These are phyloP conservation scores for Pleurozium schreberi DNA, from an alignment of 225 moss, liverwort and hornwort species.

Conservation along the genomic window DNA sequence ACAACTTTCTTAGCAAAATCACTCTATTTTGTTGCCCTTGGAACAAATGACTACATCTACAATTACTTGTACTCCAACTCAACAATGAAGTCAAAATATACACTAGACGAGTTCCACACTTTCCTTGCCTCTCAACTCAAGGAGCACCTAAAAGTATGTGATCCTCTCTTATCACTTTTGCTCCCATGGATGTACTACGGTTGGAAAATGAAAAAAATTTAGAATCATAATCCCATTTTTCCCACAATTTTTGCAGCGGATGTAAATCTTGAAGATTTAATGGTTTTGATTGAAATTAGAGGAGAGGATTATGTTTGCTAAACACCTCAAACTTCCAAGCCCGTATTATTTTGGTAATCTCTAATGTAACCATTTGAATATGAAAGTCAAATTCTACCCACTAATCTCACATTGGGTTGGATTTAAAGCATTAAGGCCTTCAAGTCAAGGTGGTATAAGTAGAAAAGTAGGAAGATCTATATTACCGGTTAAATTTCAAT, in stretches of 20 bases:
- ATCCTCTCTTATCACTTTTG: rapidly evolving
- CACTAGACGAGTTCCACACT: constrained; percentile 11
- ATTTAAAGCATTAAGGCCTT: too few relatives aligned
- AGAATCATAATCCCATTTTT: neutral
- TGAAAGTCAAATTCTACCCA: neutral
- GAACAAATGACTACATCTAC: constrained; percentile 61
- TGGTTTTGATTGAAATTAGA: neutral
- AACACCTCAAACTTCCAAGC: neutral
- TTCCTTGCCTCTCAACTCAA: constrained; percentile 20
- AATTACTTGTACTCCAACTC: constrained; percentile 35
- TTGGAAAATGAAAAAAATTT: too few relatives aligned
- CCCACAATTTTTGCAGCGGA: neutral
- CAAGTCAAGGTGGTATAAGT: neutral
- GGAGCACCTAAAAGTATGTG: constrained; percentile 13
- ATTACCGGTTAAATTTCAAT: neutral
- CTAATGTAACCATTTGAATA: neutral
- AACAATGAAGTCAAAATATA: neutral
- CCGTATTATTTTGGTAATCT: rapidly evolving
- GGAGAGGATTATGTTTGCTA: rapidly evolving
- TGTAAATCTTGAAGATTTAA: neutral
- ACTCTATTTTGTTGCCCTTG: constrained; percentile 7
- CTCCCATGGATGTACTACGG: rapidly evolving
- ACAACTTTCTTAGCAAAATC: constrained; percentile 1
- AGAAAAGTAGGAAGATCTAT: neutral
- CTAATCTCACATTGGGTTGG: neutral